Percentiles rank a stretch among this genome's conserved stretches.
Conservation (phyloP, 1,139 yeast genomes). For the Hyphopichia pseudoburtonii region DNA sequence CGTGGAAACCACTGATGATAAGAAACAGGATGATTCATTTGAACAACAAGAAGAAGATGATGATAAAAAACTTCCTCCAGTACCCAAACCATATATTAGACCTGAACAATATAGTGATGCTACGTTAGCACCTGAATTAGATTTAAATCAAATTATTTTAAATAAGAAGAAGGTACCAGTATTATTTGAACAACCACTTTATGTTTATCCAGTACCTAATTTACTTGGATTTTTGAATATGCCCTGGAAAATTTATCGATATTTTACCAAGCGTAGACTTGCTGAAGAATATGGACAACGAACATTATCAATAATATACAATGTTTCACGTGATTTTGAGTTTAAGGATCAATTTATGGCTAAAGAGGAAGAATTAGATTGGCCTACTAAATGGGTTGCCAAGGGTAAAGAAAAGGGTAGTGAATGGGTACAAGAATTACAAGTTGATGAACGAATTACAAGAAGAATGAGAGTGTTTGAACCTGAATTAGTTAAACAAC, state of each 20-base stretch:
- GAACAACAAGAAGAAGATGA: conserved; percentile 18
- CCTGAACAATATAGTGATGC: conserved; percentile 57
- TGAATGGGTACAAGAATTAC: conserved; percentile 85
- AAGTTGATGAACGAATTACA: conserved; percentile 66
- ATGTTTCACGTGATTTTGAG: conserved; percentile 56
- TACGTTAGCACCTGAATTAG: conserved; percentile 62
- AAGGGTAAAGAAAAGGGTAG: conserved; percentile 68
- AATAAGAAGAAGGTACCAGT: conserved; percentile 51
- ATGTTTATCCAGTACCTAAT: conserved; percentile 72
- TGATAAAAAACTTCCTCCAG: conserved; percentile 39
- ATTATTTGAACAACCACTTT: conserved; percentile 70
- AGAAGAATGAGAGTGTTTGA: conserved; percentile 57
- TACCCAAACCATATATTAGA: conserved; percentile 61
- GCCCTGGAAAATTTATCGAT: conserved; percentile 76
- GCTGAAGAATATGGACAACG: conserved; percentile 71
- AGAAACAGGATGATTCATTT: conserved; percentile 2
- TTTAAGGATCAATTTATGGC: conserved; percentile 55
- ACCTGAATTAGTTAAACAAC: conserved; percentile 7
- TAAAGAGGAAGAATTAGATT: conserved; percentile 74
- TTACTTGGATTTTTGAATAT: conserved; percentile 75
- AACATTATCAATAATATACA: conserved; percentile 60
- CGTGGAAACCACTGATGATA: conserved; percentile 4
- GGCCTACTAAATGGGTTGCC: conserved; percentile 88
- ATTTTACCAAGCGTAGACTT: conserved; percentile 67
- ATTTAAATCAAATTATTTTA: conserved; percentile 18